These are phyloP conservation scores for Xylariaceae sp. DNA, from an alignment of 2,329 filamentous ascomycete genomes.

Conservation along the genomic window DNA sequence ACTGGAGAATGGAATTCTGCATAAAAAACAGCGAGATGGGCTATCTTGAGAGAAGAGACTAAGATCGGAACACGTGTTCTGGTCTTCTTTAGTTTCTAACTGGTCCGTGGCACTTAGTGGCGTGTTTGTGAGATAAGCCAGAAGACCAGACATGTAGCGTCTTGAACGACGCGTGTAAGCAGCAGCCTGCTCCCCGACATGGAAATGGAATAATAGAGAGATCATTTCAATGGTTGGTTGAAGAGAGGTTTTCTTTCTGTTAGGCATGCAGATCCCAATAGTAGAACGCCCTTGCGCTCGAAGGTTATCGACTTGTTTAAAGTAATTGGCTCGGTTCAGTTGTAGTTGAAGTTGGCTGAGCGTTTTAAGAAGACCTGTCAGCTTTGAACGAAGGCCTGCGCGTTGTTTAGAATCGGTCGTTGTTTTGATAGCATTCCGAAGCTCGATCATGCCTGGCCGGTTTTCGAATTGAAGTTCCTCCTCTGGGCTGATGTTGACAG, in stretches of 20 bases:
- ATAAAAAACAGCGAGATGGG: slow-evolving; percentile 4
- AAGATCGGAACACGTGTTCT: too few species aligned
- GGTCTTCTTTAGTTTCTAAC: too few species aligned
- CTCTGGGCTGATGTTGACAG: slow-evolving; percentile 5
- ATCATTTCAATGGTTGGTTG: slow-evolving; percentile 3
- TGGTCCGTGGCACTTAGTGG: neutral
- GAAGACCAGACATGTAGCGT: slow-evolving; percentile 3
- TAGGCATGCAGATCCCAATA: neutral
- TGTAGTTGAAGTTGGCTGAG: slow-evolving; percentile 4
- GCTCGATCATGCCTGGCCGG: neutral
- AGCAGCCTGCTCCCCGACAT: slow-evolving; percentile 1
- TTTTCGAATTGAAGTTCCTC: too few species aligned
- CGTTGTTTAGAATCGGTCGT: slow-evolving; percentile 1
- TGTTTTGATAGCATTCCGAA: slow-evolving; percentile 7
- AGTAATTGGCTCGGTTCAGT: slow-evolving; percentile 1
- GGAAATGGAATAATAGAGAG: slow-evolving; percentile 1
- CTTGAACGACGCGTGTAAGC: too few species aligned
- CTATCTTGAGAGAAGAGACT: too few species aligned
- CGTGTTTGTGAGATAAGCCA: slow-evolving; percentile 1
- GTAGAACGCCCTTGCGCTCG: slow-evolving; percentile 2
- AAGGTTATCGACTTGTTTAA: slow-evolving; percentile 6
- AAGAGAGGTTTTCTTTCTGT: neutral
- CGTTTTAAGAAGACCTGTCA: slow-evolving; percentile 3
- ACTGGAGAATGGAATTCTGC: neutral
- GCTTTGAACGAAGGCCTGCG: slow-evolving; percentile 4